Conservation (phyloP, 2,329 filamentous ascomycete species). For the Cordyceps cateniannulata region DNA sequence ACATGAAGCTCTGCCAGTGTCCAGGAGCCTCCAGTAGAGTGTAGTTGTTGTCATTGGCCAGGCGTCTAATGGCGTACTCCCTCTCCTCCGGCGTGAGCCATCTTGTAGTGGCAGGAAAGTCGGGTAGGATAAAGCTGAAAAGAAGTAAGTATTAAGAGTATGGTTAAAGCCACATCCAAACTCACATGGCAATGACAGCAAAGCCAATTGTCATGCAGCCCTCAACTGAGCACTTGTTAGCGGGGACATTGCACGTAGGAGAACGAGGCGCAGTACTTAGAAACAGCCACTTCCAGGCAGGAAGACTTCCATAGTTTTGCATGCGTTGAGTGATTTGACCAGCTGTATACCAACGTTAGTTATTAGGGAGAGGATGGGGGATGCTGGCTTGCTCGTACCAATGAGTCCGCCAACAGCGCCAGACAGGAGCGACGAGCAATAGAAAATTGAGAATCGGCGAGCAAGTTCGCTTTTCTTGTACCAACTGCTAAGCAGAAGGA, state of each 20-base stretch:
- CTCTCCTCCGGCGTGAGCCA: constrained; percentile 19
- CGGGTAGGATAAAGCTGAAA: constrained; percentile 17
- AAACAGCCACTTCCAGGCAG: constrained; percentile 8
- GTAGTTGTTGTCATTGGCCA: background rate
- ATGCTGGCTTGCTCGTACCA: background rate
- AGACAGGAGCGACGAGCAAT: constrained; percentile 7
- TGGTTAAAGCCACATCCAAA: background rate
- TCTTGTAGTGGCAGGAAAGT: constrained; percentile 18
- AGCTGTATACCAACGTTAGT: background rate
- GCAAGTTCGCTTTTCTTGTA: constrained; percentile 12
- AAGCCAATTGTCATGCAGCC: constrained; percentile 9
- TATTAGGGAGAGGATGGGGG: no score
- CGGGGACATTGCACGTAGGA: no score
- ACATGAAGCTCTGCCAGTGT: constrained; percentile 5
- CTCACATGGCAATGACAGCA: constrained; percentile 5
- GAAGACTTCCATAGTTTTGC: background rate
- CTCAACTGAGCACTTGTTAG: background rate
- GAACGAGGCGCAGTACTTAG: background rate
- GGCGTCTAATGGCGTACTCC: constrained; percentile 15
- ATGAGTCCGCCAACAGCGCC: constrained; percentile 10
- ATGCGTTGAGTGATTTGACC: constrained; percentile 1
- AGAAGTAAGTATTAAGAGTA: background rate
- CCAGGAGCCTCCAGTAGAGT: background rate
- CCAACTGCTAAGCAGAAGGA: constrained; percentile 11
- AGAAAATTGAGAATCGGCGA: constrained; percentile 8